Percentiles rank a stretch among this genome's conserved stretches.
Conservation (phyloP, 169 alveolate genomes). For the Plasmodium billcollinsi region DNA sequence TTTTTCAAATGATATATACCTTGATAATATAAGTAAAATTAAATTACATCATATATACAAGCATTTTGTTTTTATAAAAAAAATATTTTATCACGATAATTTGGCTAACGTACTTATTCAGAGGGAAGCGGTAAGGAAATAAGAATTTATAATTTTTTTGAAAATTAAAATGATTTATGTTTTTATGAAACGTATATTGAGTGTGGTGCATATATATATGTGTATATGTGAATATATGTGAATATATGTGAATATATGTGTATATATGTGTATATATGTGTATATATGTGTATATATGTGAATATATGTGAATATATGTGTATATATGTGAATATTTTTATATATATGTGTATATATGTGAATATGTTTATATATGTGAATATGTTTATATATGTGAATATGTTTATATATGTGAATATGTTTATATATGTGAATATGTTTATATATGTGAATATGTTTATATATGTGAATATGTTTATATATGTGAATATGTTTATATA, state of each 20-base stretch:
- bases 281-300: too few species aligned
- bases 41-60: slow-evolving; percentile 1
- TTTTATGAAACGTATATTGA: too few species aligned
- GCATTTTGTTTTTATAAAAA: slow-evolving; percentile 38
- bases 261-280: not conserved
- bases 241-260: not conserved
- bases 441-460: not conserved
- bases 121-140: slow-evolving; percentile 32
- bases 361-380: too few species aligned
- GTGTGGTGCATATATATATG: not conserved
- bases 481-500: too few species aligned
- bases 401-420: too few species aligned
- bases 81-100: slow-evolving; percentile 27
- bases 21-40: not conserved
- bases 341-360: not conserved
- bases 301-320: too few species aligned
- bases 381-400: not conserved
- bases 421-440: too few species aligned
- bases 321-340: too few species aligned
- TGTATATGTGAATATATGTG: not conserved
- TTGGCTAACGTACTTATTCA: slow-evolving; percentile 23
- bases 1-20: slow-evolving; percentile 3
- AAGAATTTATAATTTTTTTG: not conserved
- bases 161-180: too few species aligned
- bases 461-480: not conserved